A percentile compares a stretch with the other conserved stretches of the same genome.
phyloP scores from a whole-genome alignment of 2,329 filamentous ascomycete genomes.

The Botryotinia narcissicola region DNA sequence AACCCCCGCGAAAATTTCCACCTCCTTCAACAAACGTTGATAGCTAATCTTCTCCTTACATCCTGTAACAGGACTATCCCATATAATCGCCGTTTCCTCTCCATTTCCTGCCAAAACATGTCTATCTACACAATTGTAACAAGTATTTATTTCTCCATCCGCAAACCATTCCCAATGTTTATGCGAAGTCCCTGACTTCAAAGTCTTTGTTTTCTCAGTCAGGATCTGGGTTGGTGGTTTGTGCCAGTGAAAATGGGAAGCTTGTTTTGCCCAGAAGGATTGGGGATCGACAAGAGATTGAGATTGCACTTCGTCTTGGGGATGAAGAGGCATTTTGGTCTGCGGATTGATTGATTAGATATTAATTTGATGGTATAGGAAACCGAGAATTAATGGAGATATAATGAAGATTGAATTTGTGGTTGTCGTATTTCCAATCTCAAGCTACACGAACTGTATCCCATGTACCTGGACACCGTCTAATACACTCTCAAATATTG shows the following conservation, averaged over 20 bases:
- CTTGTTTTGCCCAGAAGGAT: constrained; percentile 73
- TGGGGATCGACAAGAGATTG: constrained; percentile 66
- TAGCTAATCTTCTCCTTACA: constrained; percentile 75
- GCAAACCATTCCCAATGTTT: constrained; percentile 88
- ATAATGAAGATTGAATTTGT: neutral
- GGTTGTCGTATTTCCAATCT: neutral
- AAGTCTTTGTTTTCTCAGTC: constrained; percentile 57
- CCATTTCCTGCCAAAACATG: constrained; percentile 82
- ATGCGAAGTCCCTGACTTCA: constrained; percentile 62
- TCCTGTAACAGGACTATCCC: constrained; percentile 81
- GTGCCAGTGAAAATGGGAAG: constrained; percentile 77
- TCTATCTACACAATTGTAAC: constrained; percentile 87
- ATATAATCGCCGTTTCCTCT: constrained; percentile 72
- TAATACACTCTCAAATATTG: neutral
- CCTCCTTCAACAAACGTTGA: constrained; percentile 69
- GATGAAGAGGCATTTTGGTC: constrained; percentile 33
- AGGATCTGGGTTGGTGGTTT: constrained; percentile 66
- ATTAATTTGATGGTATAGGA: neutral
- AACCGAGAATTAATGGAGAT: neutral
- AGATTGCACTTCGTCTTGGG: constrained; percentile 38
- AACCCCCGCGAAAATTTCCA: constrained; percentile 78
- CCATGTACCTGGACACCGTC: neutral
- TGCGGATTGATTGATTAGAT: neutral
- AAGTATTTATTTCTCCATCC: constrained; percentile 83
- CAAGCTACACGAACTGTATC: neutral